Conservation (phyloP, 2,329 filamentous ascomycete genomes). For the Colletotrichum karsti region DNA sequence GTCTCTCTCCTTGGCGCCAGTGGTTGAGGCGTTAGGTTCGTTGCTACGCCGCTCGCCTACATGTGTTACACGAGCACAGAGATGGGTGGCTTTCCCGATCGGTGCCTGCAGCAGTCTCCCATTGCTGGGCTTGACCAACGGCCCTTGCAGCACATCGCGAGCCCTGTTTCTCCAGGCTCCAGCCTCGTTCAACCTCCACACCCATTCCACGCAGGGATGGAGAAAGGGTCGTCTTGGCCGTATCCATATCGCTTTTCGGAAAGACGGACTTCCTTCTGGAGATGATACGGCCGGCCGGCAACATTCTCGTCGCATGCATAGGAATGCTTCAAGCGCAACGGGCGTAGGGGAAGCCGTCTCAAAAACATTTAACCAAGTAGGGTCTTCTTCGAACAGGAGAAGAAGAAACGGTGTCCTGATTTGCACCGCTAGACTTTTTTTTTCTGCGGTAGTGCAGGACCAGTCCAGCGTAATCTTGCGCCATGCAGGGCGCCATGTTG, state of each 20-base stretch:
- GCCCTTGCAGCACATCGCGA: slow-evolving; percentile 3
- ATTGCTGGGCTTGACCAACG: not conserved
- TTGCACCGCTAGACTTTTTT: not conserved
- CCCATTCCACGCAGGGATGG: not conserved
- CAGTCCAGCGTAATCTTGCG: not conserved
- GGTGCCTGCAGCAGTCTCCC: not conserved
- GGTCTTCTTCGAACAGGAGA: not conserved
- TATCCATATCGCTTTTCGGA: not conserved
- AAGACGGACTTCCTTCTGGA: not conserved
- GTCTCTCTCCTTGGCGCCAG: not conserved
- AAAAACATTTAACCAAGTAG: not conserved
- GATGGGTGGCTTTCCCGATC: not conserved
- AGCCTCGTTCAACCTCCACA: not conserved
- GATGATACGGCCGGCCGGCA: not conserved
- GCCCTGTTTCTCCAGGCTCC: not conserved
- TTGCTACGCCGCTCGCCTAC: slow-evolving; percentile 6
- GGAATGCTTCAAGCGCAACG: not conserved
- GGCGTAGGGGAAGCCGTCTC: not conserved
- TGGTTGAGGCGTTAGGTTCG: not conserved
- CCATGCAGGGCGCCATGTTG: not conserved
- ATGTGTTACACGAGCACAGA: not conserved
- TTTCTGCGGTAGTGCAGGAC: not conserved
- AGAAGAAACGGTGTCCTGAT: slow-evolving; percentile 1
- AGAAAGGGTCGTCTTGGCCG: not conserved
- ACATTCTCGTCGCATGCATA: not conserved